Evolutionary conservation across 352 stramenopile species (phyloP).

Genomic region (Phytophthora foliorum): DNA sequence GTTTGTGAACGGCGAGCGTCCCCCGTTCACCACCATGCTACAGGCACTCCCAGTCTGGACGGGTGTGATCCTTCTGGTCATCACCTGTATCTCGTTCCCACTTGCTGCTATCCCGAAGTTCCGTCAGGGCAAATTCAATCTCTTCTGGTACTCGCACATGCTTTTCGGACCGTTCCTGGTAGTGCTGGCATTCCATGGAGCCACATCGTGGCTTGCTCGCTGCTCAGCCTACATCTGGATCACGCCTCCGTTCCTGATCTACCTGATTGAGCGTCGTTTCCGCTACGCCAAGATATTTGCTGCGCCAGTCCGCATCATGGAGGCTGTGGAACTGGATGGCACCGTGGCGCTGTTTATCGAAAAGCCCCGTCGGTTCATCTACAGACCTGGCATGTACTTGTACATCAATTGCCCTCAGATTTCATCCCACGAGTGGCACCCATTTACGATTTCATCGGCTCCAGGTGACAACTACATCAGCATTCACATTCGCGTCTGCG

Average conservation of each 20-base stretch:
- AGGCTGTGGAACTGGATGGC: constrained; percentile 73
- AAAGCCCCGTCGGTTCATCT: constrained; percentile 75
- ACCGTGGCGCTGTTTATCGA: constrained; percentile 81
- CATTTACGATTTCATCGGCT: constrained; percentile 92
- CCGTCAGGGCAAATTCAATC: constrained; percentile 78
- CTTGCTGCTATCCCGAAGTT: constrained; percentile 78
- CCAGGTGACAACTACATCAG: constrained; percentile 86
- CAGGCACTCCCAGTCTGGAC: constrained; percentile 75
- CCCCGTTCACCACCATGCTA: constrained; percentile 74
- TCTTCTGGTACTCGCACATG: constrained; percentile 89
- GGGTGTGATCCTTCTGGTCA: constrained; percentile 73
- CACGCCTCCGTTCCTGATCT: constrained; percentile 70
- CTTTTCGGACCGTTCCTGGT: constrained; percentile 79
- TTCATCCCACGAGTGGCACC: constrained; percentile 90
- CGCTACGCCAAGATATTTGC: constrained; percentile 80
- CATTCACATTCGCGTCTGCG: constrained; percentile 79
- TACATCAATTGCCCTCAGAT: constrained; percentile 90
- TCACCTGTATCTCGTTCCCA: constrained; percentile 76
- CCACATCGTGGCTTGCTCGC: constrained; percentile 69
- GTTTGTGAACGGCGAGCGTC: constrained; percentile 56
- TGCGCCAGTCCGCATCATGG: constrained; percentile 69
- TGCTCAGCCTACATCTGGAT: constrained; percentile 75
- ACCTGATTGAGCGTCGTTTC: constrained; percentile 77
- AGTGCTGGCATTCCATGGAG: constrained; percentile 69
- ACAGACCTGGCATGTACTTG: constrained; percentile 87